Percentiles rank a stretch among this genome's conserved stretches.
These are phyloP conservation scores for Xylariales sp. DNA, from an alignment of 2,329 filamentous ascomycete species.

Conservation along the genomic window DNA sequence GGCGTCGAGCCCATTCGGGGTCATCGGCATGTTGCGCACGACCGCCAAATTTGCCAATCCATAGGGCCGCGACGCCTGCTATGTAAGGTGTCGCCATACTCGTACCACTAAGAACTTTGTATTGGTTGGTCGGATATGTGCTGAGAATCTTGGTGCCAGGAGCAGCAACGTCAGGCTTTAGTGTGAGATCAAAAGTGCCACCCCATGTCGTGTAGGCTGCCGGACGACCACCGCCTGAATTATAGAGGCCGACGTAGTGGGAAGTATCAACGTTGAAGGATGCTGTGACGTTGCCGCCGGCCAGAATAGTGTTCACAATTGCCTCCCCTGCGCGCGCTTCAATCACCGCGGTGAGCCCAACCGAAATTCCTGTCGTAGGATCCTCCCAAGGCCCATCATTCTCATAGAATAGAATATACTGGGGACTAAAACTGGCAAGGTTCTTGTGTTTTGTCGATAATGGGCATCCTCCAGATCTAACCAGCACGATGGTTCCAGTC, in stretches of 20 bases:
- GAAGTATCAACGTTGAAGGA: slow-evolving; percentile 15
- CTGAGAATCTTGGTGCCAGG: slow-evolving; percentile 38
- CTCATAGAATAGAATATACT: slow-evolving; percentile 29
- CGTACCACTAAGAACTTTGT: slow-evolving; percentile 40
- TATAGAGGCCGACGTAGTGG: slow-evolving; percentile 17
- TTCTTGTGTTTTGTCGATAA: slow-evolving; percentile 23
- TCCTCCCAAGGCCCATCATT: slow-evolving; percentile 18
- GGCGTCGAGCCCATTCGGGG: slow-evolving; percentile 18
- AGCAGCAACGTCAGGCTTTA: slow-evolving; percentile 35
- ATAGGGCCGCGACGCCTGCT: slow-evolving; percentile 33
- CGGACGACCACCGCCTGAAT: slow-evolving; percentile 16
- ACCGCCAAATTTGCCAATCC: slow-evolving; percentile 23
- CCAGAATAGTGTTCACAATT: slow-evolving; percentile 24
- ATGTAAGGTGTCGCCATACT: slow-evolving; percentile 41
- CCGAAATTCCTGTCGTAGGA: slow-evolving; percentile 12
- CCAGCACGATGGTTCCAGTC: slow-evolving; percentile 14
- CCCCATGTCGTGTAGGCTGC: slow-evolving; percentile 34
- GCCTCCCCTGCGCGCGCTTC: slow-evolving; percentile 23
- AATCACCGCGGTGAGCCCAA: slow-evolving; percentile 17
- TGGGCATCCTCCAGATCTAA: slow-evolving; percentile 15
- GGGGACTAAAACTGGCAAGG: slow-evolving; percentile 23
- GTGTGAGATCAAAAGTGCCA: slow-evolving; percentile 34
- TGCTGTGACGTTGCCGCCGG: slow-evolving; percentile 27
- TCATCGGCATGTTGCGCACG: slow-evolving; percentile 17
- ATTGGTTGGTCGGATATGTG: slow-evolving; percentile 32